These are phyloP conservation scores for Phlebiopsis gigantea DNA, from an alignment of 768 basidiomycete genomes.

Conservation along the genomic window DNA sequence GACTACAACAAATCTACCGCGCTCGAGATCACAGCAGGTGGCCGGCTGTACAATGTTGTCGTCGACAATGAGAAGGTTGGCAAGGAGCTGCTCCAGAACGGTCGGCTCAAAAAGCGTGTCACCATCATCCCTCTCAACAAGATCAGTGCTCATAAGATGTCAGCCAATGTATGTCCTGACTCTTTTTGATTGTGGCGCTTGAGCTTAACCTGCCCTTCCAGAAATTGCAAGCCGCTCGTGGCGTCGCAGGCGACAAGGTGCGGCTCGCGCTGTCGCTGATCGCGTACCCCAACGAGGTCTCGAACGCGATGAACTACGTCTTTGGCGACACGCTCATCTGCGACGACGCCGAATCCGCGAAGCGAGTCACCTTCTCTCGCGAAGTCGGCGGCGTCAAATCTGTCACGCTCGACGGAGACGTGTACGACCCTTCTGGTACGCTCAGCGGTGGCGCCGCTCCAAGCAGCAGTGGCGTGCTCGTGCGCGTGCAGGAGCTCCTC, in stretches of 20 bases:
- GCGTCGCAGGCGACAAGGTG: conserved; percentile 74
- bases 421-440: conserved; percentile 94
- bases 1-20: conserved; percentile 83
- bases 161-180: conserved; percentile 37
- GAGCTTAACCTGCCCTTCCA: conserved; percentile 25
- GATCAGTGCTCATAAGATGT: conserved; percentile 60
- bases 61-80: conserved; percentile 89
- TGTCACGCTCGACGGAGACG: conserved; percentile 91
- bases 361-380: conserved; percentile 75
- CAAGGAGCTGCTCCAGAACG: conserved; percentile 74
- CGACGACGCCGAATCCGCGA: conserved; percentile 81
- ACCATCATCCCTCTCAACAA: conserved; percentile 94
- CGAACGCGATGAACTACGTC: conserved; percentile 87
- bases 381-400: conserved; percentile 67
- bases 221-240: conserved; percentile 73
- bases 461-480: conserved; percentile 61
- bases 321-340: conserved; percentile 93
- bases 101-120: conserved; percentile 77
- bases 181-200: background rate
- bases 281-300: conserved; percentile 74
- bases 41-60: conserved; percentile 88
- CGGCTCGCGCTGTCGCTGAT: conserved; percentile 86
- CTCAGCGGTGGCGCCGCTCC: conserved; percentile 90
- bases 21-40: conserved; percentile 88
- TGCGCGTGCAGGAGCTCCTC: conserved; percentile 80